Conservation (phyloP, 192 early-diverging fungal species). For the Lunasporangiospora selenospora region DNA sequence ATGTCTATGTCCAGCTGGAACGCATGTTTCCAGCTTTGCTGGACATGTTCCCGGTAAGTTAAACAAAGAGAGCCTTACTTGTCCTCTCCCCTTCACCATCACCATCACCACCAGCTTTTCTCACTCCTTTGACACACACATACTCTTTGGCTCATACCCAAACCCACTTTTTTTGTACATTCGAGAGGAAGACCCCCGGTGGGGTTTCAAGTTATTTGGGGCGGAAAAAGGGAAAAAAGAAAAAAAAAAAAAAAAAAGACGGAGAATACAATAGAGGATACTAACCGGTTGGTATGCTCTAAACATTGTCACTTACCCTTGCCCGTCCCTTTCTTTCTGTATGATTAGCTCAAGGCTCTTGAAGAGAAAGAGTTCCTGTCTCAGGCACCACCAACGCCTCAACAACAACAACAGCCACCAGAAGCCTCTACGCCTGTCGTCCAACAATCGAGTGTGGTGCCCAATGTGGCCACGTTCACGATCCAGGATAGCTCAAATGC, state of each 20-base stretch:
- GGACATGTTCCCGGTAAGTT: conserved; percentile 50
- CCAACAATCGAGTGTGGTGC: conserved; percentile 41
- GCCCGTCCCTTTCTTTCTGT: not conserved
- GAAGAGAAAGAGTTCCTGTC: conserved; percentile 34
- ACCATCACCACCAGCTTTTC: conserved; percentile 1
- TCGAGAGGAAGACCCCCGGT: no score
- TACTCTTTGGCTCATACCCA: no score
- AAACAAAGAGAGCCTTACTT: not conserved
- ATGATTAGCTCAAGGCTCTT: conserved; percentile 25
- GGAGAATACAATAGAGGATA: no score
- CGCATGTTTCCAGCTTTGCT: conserved; percentile 63
- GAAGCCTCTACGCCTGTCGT: conserved; percentile 22
- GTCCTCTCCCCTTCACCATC: conserved; percentile 7
- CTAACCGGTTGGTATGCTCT: no score
- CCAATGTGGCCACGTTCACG: conserved; percentile 42
- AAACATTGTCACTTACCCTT: not conserved
- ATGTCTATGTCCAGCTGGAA: conserved; percentile 81
- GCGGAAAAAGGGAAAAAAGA: no score
- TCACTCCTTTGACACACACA: no score
- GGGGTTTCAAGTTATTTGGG: no score
- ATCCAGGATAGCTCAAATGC: conserved; percentile 37
- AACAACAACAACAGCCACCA: conserved; percentile 2
- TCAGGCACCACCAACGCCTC: conserved; percentile 8
- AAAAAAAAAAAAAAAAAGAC: no score
- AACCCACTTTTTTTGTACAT: no score